Evolutionary conservation across 2,329 filamentous ascomycete genomes (phyloP), one percentile per base, ranked within the genome.

Genomic region (Ophiostoma himal-ulmi): DNA sequence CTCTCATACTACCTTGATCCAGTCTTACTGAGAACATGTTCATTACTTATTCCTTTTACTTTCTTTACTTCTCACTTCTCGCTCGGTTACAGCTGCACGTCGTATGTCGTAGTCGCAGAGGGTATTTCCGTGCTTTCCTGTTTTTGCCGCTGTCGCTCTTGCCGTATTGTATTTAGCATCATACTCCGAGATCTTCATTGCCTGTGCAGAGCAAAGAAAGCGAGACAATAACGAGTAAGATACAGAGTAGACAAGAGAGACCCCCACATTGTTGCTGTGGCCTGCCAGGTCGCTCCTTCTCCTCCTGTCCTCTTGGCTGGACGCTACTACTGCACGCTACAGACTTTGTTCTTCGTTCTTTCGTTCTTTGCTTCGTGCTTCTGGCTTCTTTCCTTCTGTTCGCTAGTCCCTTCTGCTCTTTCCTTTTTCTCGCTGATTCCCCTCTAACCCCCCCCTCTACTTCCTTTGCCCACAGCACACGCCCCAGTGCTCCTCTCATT

Each of bases 401-500:
- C 26, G 22, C 22, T 26, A 11, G 5, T 57, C 52, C 52, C 26
- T 26, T n/a, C 6, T 26, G 54, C 54, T 13, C 22, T 48, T 48
- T 22, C 48, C 57, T 26, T 64, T 20, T 14, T 10, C 30, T 36
- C 62, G 34, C 34, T 37, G 11, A 10, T 37, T 48, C 17, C 44
- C 44, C 17, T 48, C 44, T 20, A 30, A 30, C n/a, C 7, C 6
- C 14, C 22, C 14, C 17, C 17, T 17, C 26, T 34, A 26, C 57
- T 34, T 30, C n/a, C 60, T 64, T 36, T 64, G 60, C 11, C 8
- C 60, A 57, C 52, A 64, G 2, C 34, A 37, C 60, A 39, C 57
- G 13, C 57, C 57, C 57, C 57, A 34, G n/a, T 37, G 17, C 60
- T 65, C 62, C 62, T 65, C 62, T 65, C 36, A 65, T 65, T 65